Evolutionary conservation across 169 alveolate genomes (phyloP), one percentile per base, ranked within the genome.

Genomic region (Plasmodium gonderi): DNA sequence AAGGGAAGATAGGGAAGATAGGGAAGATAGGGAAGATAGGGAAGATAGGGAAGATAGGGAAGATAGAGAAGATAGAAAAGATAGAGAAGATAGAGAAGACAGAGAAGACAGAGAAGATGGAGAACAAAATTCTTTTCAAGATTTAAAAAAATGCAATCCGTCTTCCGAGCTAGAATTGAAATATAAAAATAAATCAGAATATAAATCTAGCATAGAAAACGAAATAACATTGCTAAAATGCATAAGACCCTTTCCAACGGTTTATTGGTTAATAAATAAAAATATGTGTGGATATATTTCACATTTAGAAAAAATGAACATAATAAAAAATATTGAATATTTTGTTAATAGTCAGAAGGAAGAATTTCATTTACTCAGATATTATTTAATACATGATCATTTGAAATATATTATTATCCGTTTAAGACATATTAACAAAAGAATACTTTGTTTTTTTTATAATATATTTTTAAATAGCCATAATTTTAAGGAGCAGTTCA

Each of bases 221-320:
- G 68, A 74, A 44, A 7, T 95, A 31, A 42, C 44, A 14, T 90
- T 89, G 44, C 76, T 94, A 38, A 80, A 47, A 44, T 42, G 78
- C 38, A 78, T 95, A 36, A 90, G 91, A 44, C 97, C 97, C 20
- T 95, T 95, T 89, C 97, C 97, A 14, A 95, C 97, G 14, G 91
- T 81, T 26, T 95, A 93, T 29, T 95, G 96, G 96, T 45, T 95
- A 49, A 92, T 87, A 14, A 95, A 94, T 51, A 92, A 91, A 33
- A 79, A 91, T 14, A 81, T 94, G 29, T 89, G 94, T 40, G 87
- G 91, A 7, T 91, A 91, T 47, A 95, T 95, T n/a, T 94, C 97
- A 17, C 87, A 90, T n/a, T 64, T 95, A n/a, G 97, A 95, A 79
- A 95, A 95, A 33, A 36, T 76, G n/a, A 96, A 96, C 11, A 83